Conservation (phyloP, 495 filamentous ascomycete species). For the Neurospora sp. region DNA sequence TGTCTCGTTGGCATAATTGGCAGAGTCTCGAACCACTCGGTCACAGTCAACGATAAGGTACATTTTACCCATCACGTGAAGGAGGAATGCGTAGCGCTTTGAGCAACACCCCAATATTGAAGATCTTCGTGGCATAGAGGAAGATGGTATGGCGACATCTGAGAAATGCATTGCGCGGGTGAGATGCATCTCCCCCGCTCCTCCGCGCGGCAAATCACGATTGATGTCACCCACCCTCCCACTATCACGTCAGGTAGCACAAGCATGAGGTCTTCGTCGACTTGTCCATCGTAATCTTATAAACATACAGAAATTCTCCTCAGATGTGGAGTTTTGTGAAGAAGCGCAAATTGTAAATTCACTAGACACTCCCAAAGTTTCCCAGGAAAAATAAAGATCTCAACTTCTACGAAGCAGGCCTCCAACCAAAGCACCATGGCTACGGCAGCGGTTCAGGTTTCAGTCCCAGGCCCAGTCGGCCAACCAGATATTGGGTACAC, state of each 20-base stretch:
- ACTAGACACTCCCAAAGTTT: neutral
- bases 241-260: neutral
- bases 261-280: neutral
- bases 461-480: conserved; percentile 11
- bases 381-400: neutral
- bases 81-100: neutral
- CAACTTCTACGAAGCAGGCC: neutral
- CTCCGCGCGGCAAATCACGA: neutral
- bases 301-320: neutral
- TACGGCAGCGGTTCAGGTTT: neutral
- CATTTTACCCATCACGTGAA: neutral
- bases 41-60: neutral
- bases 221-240: neutral
- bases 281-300: neutral
- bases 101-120: neutral
- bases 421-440: neutral
- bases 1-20: neutral
- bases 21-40: neutral
- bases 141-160: neutral
- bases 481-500: conserved; percentile 51
- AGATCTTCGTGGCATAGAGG: neutral
- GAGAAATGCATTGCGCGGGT: neutral
- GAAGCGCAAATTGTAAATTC: neutral
- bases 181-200: neutral
- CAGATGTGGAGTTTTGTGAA: neutral